Conservation (phyloP, 208 protist species). For the Trypanosomatidae sp. region DNA sequence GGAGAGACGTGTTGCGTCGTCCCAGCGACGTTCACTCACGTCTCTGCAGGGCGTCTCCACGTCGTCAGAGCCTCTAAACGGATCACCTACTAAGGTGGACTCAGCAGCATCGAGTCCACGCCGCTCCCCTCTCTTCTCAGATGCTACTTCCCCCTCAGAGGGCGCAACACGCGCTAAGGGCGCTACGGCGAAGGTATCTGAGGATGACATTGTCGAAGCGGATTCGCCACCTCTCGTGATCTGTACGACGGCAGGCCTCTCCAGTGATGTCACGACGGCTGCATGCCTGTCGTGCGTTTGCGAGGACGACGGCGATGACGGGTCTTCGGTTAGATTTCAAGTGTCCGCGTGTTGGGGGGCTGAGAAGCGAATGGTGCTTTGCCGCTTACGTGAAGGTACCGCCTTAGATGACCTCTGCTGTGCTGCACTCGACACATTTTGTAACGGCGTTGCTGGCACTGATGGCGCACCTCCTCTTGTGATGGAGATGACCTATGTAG, state of each 20-base stretch:
- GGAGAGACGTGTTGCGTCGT: background rate
- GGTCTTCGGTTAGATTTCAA: slow-evolving; percentile 19
- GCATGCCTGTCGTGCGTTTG: slow-evolving; percentile 2
- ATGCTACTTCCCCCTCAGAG: background rate
- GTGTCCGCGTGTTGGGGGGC: slow-evolving; percentile 38
- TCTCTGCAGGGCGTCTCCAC: background rate
- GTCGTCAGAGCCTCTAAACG: background rate
- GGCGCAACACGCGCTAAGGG: background rate
- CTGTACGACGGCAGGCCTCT: slow-evolving; percentile 4
- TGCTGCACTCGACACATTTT: slow-evolving; percentile 35
- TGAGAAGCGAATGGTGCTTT: slow-evolving; percentile 32
- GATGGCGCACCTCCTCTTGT: background rate
- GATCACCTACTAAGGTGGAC: background rate
- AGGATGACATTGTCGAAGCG: background rate
- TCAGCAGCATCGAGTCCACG: background rate
- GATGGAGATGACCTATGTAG: slow-evolving; percentile 12
- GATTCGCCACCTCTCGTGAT: slow-evolving; percentile 15
- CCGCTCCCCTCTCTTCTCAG: background rate
- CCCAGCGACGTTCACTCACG: background rate
- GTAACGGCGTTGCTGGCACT: too few species aligned
- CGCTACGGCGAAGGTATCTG: background rate
- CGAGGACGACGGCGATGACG: background rate
- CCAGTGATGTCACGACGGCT: background rate
- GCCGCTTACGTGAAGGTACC: slow-evolving; percentile 27
- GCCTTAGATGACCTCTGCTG: slow-evolving; percentile 39